Conservation (phyloP, 2,329 filamentous ascomycete genomes). For the Shiraia sp. region DNA sequence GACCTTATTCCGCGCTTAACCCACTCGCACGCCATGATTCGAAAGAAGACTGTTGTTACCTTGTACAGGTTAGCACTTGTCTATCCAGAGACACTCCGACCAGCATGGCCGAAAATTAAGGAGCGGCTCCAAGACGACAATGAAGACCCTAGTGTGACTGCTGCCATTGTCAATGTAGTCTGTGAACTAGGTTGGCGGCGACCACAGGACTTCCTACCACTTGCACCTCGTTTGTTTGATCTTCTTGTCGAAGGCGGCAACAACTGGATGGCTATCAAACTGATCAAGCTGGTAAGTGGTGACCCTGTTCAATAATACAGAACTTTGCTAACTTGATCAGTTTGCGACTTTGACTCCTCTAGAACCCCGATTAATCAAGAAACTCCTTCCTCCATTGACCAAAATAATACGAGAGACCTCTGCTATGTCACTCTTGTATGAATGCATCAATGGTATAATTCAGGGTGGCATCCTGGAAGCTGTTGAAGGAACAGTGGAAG, state of each 20-base stretch:
- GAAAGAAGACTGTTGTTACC: constrained; percentile 96
- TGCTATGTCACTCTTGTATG: constrained; percentile 97
- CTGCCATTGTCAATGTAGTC: constrained; percentile 94
- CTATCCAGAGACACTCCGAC: constrained; percentile 90
- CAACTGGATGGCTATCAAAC: constrained; percentile 99
- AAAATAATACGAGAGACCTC: constrained; percentile 92
- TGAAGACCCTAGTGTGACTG: constrained; percentile 91
- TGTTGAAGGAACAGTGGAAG: constrained; percentile 76
- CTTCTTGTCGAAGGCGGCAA: constrained; percentile 89
- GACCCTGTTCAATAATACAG: not conserved
- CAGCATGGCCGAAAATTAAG: constrained; percentile 97
- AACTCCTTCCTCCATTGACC: constrained; percentile 86
- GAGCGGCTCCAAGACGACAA: constrained; percentile 87
- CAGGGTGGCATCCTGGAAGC: constrained; percentile 91
- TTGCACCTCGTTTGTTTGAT: constrained; percentile 90
- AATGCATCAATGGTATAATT: constrained; percentile 98
- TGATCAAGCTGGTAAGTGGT: constrained; percentile 88
- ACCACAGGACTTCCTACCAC: constrained; percentile 88
- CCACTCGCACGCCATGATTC: constrained; percentile 81
- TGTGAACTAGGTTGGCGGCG: constrained; percentile 94
- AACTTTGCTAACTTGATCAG: constrained; percentile 49
- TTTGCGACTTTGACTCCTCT: constrained; percentile 93
- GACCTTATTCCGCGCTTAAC: constrained; percentile 85
- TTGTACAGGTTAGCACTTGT: constrained; percentile 91
- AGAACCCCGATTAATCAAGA: constrained; percentile 88